These are phyloP conservation scores for Colletotrichum viniferum DNA, from an alignment of 2,329 filamentous ascomycete genomes.

Conservation along the genomic window DNA sequence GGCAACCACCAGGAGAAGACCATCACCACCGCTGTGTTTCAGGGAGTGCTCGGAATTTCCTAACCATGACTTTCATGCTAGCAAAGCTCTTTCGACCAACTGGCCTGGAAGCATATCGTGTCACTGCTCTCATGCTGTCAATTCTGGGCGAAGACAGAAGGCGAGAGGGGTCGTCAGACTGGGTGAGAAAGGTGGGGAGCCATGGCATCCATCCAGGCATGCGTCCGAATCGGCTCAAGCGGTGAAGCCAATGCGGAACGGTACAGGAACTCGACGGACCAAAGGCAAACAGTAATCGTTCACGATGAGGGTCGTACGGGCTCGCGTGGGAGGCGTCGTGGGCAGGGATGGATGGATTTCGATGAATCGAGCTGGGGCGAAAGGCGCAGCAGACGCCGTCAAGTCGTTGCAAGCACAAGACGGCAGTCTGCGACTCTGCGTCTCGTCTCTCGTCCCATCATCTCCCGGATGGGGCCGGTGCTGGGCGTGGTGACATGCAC, in stretches of 20 bases:
- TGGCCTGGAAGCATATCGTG: not conserved
- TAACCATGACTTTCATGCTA: not conserved
- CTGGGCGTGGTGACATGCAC: constrained; percentile 7
- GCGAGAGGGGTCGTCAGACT: not conserved
- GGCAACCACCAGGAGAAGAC: not conserved
- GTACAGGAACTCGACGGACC: not conserved
- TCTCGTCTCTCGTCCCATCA: constrained; percentile 19
- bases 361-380: not conserved
- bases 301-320: not conserved
- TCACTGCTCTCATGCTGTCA: not conserved
- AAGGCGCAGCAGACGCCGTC: not conserved
- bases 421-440: not conserved
- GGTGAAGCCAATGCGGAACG: constrained; percentile 2
- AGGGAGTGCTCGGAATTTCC: not conserved
- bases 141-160: not conserved
- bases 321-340: not conserved
- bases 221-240: constrained; percentile 9
- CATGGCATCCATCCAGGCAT: not conserved
- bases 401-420: not conserved
- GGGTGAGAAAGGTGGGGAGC: not conserved
- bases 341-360: not conserved
- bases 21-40: not conserved
- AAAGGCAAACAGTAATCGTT: not conserved
- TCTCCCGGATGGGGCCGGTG: constrained; percentile 14
- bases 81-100: not conserved